Conservation (phyloP, 164 flowering plant genomes). For the Annona squamosa region DNA sequence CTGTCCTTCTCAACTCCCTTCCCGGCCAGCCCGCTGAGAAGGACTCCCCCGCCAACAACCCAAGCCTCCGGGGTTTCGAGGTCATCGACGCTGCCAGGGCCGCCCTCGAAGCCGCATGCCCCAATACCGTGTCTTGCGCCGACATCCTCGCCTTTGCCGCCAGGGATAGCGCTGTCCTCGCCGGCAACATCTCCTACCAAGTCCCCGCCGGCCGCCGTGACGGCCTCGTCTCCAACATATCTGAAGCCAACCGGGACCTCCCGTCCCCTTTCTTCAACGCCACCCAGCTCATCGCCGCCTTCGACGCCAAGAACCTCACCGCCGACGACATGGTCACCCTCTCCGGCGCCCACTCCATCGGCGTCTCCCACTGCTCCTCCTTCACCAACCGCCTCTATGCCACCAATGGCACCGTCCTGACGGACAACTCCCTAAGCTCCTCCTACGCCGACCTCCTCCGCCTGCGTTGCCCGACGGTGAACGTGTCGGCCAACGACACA, state of each 20-base stretch:
- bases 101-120: conserved; percentile 38
- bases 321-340: conserved; percentile 13
- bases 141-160: conserved; percentile 60
- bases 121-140: conserved; percentile 45
- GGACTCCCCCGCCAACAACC: conserved; percentile 29
- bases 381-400: conserved; percentile 10
- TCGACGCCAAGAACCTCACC: conserved; percentile 6
- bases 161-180: conserved; percentile 31
- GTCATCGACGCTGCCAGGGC: conserved; percentile 48
- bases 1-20: conserved; percentile 39
- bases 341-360: conserved; percentile 14
- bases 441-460: background rate
- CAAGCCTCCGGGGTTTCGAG: conserved; percentile 47
- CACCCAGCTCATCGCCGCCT: background rate
- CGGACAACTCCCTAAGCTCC: conserved; percentile 1
- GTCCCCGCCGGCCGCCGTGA: conserved; percentile 44
- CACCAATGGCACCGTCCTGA: background rate
- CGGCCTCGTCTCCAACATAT: conserved; percentile 19
- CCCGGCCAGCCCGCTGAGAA: conserved; percentile 35
- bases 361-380: conserved; percentile 9
- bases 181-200: conserved; percentile 28
- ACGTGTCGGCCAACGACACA: background rate
- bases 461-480: conserved; percentile 2
- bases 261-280: conserved; percentile 2
- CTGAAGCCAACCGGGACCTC: conserved; percentile 12